Evolutionary conservation across 345 rosid genomes (phyloP), one percentile per base, ranked within the genome.

Genomic region (Euphorbia lathyris): DNA sequence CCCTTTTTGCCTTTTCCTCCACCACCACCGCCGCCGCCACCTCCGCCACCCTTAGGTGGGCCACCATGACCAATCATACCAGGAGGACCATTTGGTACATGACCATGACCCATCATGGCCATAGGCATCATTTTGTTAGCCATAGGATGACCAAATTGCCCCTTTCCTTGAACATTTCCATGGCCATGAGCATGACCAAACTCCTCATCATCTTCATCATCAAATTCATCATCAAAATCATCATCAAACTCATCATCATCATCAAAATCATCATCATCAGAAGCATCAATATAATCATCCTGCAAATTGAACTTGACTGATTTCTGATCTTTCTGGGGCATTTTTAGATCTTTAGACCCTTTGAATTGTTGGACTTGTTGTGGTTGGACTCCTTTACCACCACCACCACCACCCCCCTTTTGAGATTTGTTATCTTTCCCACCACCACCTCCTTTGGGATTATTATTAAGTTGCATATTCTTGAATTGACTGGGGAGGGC

Each of bases 271-370:
- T 52, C 59, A 23, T 66, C 76, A 60, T 86, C 89, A 58, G 75
- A 68, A 19, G 60, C 71, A 20, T 45, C 67, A 69, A 26, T 58
- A 26, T 67, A 40, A 11, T 81, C 88, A 16, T 83, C 81, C 12
- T 83, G 85, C 71, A 85, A 62, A 9, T 80, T 81, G 66, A 90
- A 95, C 81, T 84, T 87, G 16, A 86, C 97, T 14, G 90, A 65
- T 76, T 90, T 95, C 67, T 88, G 83, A 9, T 81, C 86, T 43
- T 84, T 91, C 9, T 64, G 71, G 0, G 74, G 43, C 74, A 68
- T 50, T 43, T 77, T 77, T 9, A 67, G 51, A 63, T 83, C 86
- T 40, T 78, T 81, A 27, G 79, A 72, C 42, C 82, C 90, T 53
- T 84, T 87, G 78, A 88, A 70, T 36, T 84, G 84, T 23, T 74